phyloP scores from a whole-genome alignment of 768 basidiomycete species.

The Boletus sensibilis region DNA sequence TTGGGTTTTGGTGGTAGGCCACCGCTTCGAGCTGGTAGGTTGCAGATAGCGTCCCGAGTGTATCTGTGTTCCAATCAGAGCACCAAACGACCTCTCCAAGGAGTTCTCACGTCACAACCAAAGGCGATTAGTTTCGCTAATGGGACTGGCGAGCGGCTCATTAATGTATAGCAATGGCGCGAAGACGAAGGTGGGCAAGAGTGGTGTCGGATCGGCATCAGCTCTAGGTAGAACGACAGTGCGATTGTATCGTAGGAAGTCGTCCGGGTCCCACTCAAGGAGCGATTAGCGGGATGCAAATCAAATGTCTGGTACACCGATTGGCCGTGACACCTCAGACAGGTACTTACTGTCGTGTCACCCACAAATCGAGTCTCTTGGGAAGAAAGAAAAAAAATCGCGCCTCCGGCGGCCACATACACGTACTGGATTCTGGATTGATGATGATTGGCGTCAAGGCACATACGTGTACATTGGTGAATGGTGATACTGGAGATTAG shows the following conservation, averaged over 20 bases:
- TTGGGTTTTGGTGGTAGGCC: too few species aligned
- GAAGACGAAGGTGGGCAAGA: background rate
- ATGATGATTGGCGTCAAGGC: background rate
- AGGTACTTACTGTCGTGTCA: background rate
- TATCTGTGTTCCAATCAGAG: background rate
- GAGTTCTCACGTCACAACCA: too few species aligned
- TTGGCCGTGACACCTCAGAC: background rate
- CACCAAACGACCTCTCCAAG: background rate
- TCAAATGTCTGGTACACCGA: background rate
- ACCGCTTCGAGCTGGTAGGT: background rate
- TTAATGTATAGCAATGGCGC: background rate
- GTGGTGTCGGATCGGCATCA: background rate
- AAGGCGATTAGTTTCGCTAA: background rate
- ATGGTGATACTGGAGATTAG: too few species aligned
- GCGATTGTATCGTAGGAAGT: background rate
- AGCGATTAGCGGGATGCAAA: background rate
- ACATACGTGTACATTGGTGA: background rate
- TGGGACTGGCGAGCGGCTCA: background rate
- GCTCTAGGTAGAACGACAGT: background rate
- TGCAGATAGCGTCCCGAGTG: background rate
- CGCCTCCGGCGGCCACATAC: background rate
- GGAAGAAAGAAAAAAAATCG: too few species aligned
- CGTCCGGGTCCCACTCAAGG: background rate
- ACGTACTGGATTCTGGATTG: background rate
- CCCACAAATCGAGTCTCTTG: background rate